A percentile compares a stretch with the other conserved stretches of the same genome.
Evolutionary conservation across 768 basidiomycete species (phyloP).

Genomic region (Mycena alexandri): DNA sequence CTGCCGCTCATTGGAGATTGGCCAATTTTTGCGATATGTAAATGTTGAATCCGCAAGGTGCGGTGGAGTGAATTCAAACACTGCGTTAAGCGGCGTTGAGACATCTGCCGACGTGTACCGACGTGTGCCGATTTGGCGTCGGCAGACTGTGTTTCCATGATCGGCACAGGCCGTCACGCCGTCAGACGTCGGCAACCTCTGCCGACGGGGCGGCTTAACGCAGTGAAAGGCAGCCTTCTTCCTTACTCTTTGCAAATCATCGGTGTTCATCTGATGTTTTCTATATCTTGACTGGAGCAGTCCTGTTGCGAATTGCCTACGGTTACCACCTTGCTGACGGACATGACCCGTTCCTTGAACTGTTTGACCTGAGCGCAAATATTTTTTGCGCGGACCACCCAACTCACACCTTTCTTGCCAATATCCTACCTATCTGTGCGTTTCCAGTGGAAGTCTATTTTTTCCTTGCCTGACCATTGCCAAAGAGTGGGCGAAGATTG

Average conservation of each 20-base stretch:
- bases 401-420: constrained; percentile 13
- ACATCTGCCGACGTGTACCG: too few relatives aligned
- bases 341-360: constrained; percentile 13
- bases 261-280: neutral
- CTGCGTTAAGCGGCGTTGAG: too few relatives aligned
- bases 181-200: too few relatives aligned
- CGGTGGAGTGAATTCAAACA: neutral
- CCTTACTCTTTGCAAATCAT: neutral
- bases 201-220: too few relatives aligned
- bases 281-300: constrained; percentile 23
- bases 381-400: constrained; percentile 4
- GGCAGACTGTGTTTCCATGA: too few relatives aligned
- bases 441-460: too few relatives aligned
- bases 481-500: neutral
- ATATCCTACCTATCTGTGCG: constrained; percentile 9
- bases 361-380: neutral
- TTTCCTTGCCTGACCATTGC: neutral
- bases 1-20: constrained; percentile 25
- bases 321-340: constrained; percentile 26
- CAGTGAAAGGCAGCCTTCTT: too few relatives aligned
- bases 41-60: neutral
- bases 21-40: constrained; percentile 21
- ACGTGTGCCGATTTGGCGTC: too few relatives aligned
- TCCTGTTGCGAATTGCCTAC: constrained; percentile 27
- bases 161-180: too few relatives aligned